Percentiles rank a stretch among this genome's conserved stretches.
Conservation (phyloP, 2,329 filamentous ascomycete genomes). For the Cercospora zeina region DNA sequence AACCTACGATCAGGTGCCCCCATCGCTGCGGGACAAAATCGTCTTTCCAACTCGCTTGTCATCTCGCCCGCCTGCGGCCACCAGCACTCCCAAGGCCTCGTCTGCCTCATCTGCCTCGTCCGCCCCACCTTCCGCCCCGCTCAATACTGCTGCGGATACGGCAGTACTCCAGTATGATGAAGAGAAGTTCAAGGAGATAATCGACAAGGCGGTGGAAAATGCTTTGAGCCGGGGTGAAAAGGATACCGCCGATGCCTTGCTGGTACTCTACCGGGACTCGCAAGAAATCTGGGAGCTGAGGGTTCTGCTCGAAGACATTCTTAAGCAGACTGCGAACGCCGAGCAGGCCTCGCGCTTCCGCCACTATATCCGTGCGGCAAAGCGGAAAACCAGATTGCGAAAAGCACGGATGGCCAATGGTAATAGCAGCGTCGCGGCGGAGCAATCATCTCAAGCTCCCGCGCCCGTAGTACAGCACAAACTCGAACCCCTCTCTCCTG, state of each 20-base stretch:
- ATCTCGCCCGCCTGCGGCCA: neutral
- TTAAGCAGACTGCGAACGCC: conserved; percentile 42
- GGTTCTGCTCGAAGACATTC: conserved; percentile 45
- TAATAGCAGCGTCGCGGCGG: neutral
- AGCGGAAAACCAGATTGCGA: no score
- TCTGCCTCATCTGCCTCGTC: no score
- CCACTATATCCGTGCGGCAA: conserved; percentile 38
- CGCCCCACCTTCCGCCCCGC: neutral
- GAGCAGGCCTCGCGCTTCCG: conserved; percentile 45
- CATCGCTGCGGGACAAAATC: conserved; percentile 9
- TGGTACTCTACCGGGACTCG: conserved; percentile 45
- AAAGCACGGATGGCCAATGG: neutral
- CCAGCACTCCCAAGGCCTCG: no score
- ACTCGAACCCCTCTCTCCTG: conserved; percentile 1
- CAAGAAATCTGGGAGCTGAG: conserved; percentile 41
- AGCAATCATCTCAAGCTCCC: neutral
- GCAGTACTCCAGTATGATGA: conserved; percentile 20
- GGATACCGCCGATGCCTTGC: conserved; percentile 42
- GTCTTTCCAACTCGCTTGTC: neutral
- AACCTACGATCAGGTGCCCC: conserved; percentile 20
- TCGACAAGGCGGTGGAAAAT: conserved; percentile 45
- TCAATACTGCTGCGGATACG: neutral
- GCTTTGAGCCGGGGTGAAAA: conserved; percentile 40
- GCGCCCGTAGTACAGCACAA: neutral
- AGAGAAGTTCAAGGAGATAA: conserved; percentile 30